Evolutionary conservation across 805 yeast genomes (phyloP).

Genomic region (Ogataea dorogensis): DNA sequence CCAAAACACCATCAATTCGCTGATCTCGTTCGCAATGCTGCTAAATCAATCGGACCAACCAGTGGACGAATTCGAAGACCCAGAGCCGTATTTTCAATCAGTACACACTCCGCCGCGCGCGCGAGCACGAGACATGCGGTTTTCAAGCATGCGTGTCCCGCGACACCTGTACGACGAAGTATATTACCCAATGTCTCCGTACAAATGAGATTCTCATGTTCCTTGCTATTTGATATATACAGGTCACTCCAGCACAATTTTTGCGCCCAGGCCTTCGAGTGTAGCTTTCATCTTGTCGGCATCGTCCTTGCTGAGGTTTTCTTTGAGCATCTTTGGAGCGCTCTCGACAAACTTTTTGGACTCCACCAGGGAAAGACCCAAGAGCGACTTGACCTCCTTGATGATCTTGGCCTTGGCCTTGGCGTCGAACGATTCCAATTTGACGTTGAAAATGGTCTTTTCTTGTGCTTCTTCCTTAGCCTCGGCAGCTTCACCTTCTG

Average conservation of each 20-base stretch:
- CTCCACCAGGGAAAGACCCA: slow-evolving; percentile 92
- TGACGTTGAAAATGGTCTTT: slow-evolving; percentile 87
- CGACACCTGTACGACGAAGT: slow-evolving; percentile 8
- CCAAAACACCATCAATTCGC: slow-evolving; percentile 33
- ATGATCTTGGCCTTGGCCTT: slow-evolving; percentile 96
- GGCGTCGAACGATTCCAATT: slow-evolving; percentile 91
- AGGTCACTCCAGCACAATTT: slow-evolving; percentile 73
- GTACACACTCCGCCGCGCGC: slow-evolving; percentile 7
- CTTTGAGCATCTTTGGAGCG: slow-evolving; percentile 96
- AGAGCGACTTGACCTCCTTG: slow-evolving; percentile 89
- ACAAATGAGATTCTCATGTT: slow-evolving; percentile 5
- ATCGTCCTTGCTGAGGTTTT: slow-evolving; percentile 92
- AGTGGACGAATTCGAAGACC: slow-evolving; percentile 17
- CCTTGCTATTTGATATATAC: slow-evolving; percentile 14
- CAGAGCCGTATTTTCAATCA: slow-evolving; percentile 7
- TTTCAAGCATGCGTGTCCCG: slow-evolving; percentile 9
- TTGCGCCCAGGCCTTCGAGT: slow-evolving; percentile 93
- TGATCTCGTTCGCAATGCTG: slow-evolving; percentile 34
- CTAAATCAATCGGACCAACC: slow-evolving; percentile 12
- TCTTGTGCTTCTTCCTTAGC: slow-evolving; percentile 79
- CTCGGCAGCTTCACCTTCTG: slow-evolving; percentile 71
- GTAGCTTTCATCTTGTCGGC: slow-evolving; percentile 94
- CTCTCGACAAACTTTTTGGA: slow-evolving; percentile 97
- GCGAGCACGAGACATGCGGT: slow-evolving; percentile 7
- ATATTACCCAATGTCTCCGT: slow-evolving; percentile 12